Conservation (phyloP, 2,329 filamentous ascomycete species). For the Neurospora crassa region DNA sequence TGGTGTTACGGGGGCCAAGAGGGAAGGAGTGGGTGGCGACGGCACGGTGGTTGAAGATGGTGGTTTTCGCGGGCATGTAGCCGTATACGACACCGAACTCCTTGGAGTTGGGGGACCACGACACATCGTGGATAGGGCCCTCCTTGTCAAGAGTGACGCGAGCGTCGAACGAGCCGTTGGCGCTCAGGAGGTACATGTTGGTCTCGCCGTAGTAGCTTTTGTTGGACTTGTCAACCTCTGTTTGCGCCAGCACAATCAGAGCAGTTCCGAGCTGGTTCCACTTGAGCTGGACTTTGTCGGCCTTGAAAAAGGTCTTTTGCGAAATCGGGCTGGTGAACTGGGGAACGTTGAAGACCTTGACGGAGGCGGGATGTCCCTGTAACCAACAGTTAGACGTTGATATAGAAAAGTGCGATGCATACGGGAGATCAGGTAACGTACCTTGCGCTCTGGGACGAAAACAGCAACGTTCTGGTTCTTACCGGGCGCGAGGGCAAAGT, state of each 20-base stretch:
- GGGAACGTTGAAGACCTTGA: slow-evolving; percentile 91
- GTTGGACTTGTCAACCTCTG: slow-evolving; percentile 94
- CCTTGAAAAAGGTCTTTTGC: slow-evolving; percentile 99
- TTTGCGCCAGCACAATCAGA: slow-evolving; percentile 90
- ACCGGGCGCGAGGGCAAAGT: slow-evolving; percentile 84
- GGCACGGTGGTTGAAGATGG: slow-evolving; percentile 89
- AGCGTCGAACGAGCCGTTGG: slow-evolving; percentile 85
- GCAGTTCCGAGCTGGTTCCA: slow-evolving; percentile 92
- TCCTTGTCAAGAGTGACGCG: slow-evolving; percentile 91
- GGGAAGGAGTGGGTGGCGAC: slow-evolving; percentile 77
- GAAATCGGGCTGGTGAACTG: slow-evolving; percentile 76
- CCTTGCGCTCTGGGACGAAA: slow-evolving; percentile 93
- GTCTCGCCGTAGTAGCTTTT: slow-evolving; percentile 99
- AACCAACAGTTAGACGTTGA: not conserved
- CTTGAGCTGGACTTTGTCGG: slow-evolving; percentile 96
- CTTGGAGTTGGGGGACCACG: slow-evolving; percentile 97
- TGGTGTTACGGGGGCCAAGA: slow-evolving; percentile 84
- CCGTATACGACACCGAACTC: slow-evolving; percentile 97
- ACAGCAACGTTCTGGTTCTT: slow-evolving; percentile 87
- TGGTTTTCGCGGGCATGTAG: slow-evolving; percentile 98
- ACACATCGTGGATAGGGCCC: slow-evolving; percentile 87
- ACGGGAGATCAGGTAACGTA: slow-evolving; percentile 24
- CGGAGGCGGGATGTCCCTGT: slow-evolving; percentile 82
- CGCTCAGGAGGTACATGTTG: slow-evolving; percentile 87
- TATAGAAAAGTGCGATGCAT: not conserved